phyloP scores from a whole-genome alignment of 441 rosid genomes.

The Iberis amara region DNA sequence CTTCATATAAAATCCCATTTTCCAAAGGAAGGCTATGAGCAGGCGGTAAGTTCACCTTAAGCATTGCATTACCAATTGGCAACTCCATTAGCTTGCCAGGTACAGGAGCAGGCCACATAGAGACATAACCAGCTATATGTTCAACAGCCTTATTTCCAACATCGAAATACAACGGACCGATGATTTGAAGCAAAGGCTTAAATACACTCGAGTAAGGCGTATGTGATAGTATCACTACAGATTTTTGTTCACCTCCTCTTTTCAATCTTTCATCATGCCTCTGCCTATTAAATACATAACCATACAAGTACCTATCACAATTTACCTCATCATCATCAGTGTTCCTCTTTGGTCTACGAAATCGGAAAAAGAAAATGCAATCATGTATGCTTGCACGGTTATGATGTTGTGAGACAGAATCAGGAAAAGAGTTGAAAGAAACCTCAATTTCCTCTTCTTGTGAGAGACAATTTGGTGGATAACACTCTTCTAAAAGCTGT shows the following conservation, averaged over 20 bases:
- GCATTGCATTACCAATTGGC: constrained; percentile 79
- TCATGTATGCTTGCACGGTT: constrained; percentile 89
- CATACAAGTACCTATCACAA: constrained; percentile 54
- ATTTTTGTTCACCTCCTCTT: constrained; percentile 95
- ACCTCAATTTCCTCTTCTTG: constrained; percentile 88
- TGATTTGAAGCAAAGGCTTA: constrained; percentile 84
- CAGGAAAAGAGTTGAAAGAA: constrained; percentile 91
- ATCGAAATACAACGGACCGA: constrained; percentile 91
- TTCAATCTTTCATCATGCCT: constrained; percentile 93
- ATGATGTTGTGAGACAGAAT: constrained; percentile 85
- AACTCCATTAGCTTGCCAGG: constrained; percentile 91
- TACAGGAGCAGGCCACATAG: constrained; percentile 80
- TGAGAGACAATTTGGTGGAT: constrained; percentile 62
- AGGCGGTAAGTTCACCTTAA: constrained; percentile 86
- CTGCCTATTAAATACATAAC: constrained; percentile 89
- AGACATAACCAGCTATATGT: constrained; percentile 80
- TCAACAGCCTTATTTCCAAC: constrained; percentile 79
- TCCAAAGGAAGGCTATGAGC: constrained; percentile 79
- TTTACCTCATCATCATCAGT: constrained; percentile 26
- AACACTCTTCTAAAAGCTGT: constrained; percentile 89
- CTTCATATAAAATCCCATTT: constrained; percentile 55
- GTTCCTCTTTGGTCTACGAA: constrained; percentile 45
- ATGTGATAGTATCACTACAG: constrained; percentile 83
- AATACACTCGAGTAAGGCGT: constrained; percentile 77
- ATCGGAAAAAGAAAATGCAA: constrained; percentile 92